Evolutionary conservation across 441 rosid species (phyloP).

Genomic region (Cnidoscolus chayamansa): DNA sequence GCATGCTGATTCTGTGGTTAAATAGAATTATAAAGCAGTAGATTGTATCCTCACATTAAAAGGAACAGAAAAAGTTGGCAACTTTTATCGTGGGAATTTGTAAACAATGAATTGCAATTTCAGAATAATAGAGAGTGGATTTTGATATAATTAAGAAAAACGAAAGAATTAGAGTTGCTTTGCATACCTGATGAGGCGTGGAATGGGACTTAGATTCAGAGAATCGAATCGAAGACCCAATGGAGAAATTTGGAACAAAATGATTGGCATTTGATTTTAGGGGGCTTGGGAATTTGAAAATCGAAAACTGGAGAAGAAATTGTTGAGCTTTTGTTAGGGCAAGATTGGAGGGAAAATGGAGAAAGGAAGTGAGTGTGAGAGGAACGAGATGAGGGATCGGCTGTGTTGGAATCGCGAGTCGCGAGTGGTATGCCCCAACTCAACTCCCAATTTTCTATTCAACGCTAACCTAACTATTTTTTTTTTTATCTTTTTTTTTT

Average conservation of each 20-base stretch:
- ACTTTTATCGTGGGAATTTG: background rate
- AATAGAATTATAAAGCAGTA: background rate
- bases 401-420: conserved; percentile 26
- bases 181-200: conserved; percentile 20
- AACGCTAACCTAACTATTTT: background rate
- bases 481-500: too few relatives aligned
- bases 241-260: background rate
- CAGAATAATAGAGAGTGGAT: conserved; percentile 1
- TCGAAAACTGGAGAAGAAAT: background rate
- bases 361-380: background rate
- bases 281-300: too few relatives aligned
- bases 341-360: conserved; percentile 9
- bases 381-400: conserved; percentile 12
- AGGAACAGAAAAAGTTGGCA: background rate
- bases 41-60: background rate
- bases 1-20: background rate
- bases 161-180: background rate
- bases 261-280: background rate
- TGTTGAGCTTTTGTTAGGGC: background rate
- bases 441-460: background rate
- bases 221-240: conserved; percentile 3
- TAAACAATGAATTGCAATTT: background rate
- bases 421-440: conserved; percentile 19
- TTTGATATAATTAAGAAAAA: background rate
- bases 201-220: background rate